These are phyloP conservation scores for Posidonia australis DNA, from an alignment of 106 monocot species.

Conservation along the genomic window DNA sequence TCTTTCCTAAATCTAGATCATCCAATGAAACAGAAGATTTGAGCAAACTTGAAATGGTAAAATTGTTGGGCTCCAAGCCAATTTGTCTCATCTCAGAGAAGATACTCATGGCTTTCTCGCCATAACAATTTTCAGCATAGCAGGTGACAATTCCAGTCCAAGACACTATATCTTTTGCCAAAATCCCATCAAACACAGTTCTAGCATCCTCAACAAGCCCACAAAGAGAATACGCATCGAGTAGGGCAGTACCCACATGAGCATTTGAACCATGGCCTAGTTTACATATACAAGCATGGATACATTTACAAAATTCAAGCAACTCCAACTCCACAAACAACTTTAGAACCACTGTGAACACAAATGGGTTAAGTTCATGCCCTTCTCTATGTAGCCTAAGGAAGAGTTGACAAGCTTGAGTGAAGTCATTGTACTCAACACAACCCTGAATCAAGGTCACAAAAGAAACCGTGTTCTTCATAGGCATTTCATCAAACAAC, in stretches of 20 bases:
- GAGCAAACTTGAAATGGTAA: conserved; percentile 53
- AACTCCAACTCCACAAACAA: conserved; percentile 35
- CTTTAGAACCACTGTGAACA: conserved; percentile 64
- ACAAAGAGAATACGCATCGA: conserved; percentile 61
- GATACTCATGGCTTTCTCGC: conserved; percentile 20
- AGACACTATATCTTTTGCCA: conserved; percentile 47
- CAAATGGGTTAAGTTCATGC: conserved; percentile 57
- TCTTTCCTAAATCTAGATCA: conserved; percentile 37
- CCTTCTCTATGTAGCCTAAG: conserved; percentile 46
- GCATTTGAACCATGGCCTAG: conserved; percentile 45
- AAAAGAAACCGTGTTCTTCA: conserved; percentile 60
- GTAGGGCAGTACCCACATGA: conserved; percentile 47
- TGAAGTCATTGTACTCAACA: conserved; percentile 10
- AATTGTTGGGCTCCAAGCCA: conserved; percentile 53
- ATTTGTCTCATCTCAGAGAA: conserved; percentile 42
- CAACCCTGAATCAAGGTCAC: conserved; percentile 63
- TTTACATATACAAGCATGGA: conserved; percentile 49
- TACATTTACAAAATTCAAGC: conserved; percentile 23
- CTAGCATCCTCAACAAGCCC: conserved; percentile 40
- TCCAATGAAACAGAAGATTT: conserved; percentile 43
- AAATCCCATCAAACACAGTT: conserved; percentile 46
- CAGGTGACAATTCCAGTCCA: conserved; percentile 77
- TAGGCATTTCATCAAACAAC: conserved; percentile 66
- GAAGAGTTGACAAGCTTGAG: conserved; percentile 32
- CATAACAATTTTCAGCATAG: conserved; percentile 57